phyloP scores from a whole-genome alignment of 306 rosid genomes.

The Medicago lupulina region DNA sequence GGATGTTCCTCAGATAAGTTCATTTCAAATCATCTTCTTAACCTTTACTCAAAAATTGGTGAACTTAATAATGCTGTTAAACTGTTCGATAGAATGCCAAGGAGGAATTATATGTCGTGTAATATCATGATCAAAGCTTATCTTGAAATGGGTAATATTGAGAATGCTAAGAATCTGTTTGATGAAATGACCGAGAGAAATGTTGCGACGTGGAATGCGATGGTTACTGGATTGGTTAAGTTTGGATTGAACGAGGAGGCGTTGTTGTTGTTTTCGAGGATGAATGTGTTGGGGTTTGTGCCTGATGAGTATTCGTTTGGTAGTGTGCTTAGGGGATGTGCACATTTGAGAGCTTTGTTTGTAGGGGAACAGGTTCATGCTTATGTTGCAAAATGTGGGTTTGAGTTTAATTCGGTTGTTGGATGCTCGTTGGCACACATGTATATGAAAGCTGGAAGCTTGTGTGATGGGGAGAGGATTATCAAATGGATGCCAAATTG shows the following conservation, averaged over 20 bases:
- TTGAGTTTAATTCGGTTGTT: constrained; percentile 73
- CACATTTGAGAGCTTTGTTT: constrained; percentile 62
- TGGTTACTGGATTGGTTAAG: constrained; percentile 74
- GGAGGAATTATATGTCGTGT: constrained; percentile 79
- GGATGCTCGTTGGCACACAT: constrained; percentile 88
- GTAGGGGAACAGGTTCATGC: constrained; percentile 80
- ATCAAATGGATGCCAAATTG: constrained; percentile 68
- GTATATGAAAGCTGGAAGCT: constrained; percentile 86
- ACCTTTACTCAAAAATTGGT: constrained; percentile 80
- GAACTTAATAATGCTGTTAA: constrained; percentile 50
- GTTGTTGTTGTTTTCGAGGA: constrained; percentile 57
- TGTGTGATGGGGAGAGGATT: constrained; percentile 72
- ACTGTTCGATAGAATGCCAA: constrained; percentile 61
- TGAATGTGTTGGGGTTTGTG: constrained; percentile 69
- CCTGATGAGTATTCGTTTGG: constrained; percentile 84
- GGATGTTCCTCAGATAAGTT: constrained; percentile 77
- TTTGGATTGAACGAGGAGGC: constrained; percentile 71
- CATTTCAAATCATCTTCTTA: constrained; percentile 75
- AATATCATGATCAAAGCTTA: constrained; percentile 77
- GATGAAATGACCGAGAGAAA: constrained; percentile 85
- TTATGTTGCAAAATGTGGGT: constrained; percentile 74
- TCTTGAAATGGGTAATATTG: constrained; percentile 58
- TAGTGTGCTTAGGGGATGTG: constrained; percentile 86
- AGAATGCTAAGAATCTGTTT: constrained; percentile 66
- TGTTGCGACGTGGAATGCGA: constrained; percentile 85